Conservation (phyloP, 768 basidiomycete genomes). For the Tricholoma terreum region DNA sequence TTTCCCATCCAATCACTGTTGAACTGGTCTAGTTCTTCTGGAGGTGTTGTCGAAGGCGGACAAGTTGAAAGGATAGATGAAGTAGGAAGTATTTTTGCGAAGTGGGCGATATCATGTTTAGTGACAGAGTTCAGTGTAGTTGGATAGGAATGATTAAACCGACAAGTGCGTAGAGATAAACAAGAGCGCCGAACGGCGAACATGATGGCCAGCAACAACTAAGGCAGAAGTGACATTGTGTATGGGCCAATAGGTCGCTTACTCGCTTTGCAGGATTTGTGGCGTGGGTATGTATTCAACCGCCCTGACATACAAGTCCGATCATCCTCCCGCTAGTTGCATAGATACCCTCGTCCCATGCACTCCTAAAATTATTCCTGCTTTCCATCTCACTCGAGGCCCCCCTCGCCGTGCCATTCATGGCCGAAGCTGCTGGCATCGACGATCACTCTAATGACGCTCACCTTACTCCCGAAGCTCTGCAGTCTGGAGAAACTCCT, state of each 20-base stretch:
- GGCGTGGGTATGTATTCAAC: slow-evolving; percentile 20
- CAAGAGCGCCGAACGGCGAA: slow-evolving; percentile 17
- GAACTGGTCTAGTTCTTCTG: slow-evolving; percentile 69
- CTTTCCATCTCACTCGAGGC: not conserved
- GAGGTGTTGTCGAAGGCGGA: slow-evolving; percentile 40
- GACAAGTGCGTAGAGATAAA: slow-evolving; percentile 11
- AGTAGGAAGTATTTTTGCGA: slow-evolving; percentile 60
- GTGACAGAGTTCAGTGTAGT: slow-evolving; percentile 47
- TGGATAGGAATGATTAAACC: slow-evolving; percentile 20
- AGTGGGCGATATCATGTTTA: slow-evolving; percentile 60
- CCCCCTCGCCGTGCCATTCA: slow-evolving; percentile 7
- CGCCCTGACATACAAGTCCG: not conserved
- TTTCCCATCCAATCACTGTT: slow-evolving; percentile 98
- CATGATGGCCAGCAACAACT: slow-evolving; percentile 1
- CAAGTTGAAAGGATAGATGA: slow-evolving; percentile 69
- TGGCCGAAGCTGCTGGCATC: slow-evolving; percentile 24
- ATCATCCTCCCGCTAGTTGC: not conserved
- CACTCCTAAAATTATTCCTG: not conserved
- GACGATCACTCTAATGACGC: slow-evolving; percentile 38
- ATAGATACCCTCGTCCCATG: not conserved
- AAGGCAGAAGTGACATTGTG: too few relatives aligned
- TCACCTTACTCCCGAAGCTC: slow-evolving; percentile 35
- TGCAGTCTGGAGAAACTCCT: slow-evolving; percentile 17
- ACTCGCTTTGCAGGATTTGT: slow-evolving; percentile 5
- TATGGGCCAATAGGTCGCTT: too few relatives aligned